Conservation (phyloP, 2,329 filamentous ascomycete species). For the Dactylellina haptotyla region DNA sequence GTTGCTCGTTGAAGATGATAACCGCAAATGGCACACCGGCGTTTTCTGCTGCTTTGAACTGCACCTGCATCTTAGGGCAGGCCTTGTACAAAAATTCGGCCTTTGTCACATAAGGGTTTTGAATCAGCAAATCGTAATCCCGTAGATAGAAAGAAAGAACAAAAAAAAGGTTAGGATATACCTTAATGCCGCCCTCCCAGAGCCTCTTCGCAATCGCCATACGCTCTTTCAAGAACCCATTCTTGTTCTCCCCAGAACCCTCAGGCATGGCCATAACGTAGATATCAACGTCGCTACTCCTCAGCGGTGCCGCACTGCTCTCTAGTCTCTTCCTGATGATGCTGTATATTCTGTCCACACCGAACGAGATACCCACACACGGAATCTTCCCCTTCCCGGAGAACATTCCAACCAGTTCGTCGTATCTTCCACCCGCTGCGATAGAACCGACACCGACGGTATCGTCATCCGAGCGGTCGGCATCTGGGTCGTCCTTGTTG, state of each 20-base stretch:
- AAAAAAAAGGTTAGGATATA: constrained; percentile 60
- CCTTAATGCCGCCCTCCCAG: constrained; percentile 89
- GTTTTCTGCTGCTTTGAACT: constrained; percentile 89
- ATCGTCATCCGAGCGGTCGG: constrained; percentile 80
- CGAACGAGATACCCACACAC: constrained; percentile 92
- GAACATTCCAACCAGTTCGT: constrained; percentile 94
- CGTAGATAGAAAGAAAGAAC: neutral
- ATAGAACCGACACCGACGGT: constrained; percentile 85
- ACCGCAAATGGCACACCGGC: constrained; percentile 84
- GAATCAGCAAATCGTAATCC: neutral
- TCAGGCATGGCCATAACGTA: constrained; percentile 85
- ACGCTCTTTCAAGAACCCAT: constrained; percentile 81
- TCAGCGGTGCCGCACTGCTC: constrained; percentile 67
- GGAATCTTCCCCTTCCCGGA: constrained; percentile 84
- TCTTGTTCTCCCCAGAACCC: constrained; percentile 80
- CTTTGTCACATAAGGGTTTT: constrained; percentile 59
- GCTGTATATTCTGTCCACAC: constrained; percentile 93
- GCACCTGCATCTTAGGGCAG: constrained; percentile 85
- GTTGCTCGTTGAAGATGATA: constrained; percentile 90
- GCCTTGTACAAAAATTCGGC: constrained; percentile 89
- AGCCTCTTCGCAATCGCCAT: constrained; percentile 80
- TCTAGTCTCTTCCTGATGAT: constrained; percentile 83
- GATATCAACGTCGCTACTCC: constrained; percentile 83
- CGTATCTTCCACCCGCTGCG: constrained; percentile 89
- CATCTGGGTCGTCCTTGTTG: constrained; percentile 67